A percentile compares a stretch with the other conserved stretches of the same genome.
phyloP scores from a whole-genome alignment of 1,284 basidiomycete genomes.

The Xerocomus amazonicus region DNA sequence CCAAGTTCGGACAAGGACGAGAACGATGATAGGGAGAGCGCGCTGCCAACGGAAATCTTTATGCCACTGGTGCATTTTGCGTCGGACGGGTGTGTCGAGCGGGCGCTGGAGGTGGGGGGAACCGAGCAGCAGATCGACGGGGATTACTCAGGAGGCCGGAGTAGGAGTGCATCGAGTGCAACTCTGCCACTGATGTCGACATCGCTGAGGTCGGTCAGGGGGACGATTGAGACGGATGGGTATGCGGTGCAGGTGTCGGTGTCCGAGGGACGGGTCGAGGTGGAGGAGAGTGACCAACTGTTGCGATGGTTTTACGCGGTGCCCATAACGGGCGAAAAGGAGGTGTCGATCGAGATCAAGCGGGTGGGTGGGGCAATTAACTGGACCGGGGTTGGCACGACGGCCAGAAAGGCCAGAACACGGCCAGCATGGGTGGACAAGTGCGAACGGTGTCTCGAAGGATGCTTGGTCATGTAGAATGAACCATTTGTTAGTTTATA shows the following conservation, averaged over 20 bases:
- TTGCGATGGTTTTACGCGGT: slow-evolving; percentile 85
- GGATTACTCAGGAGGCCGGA: slow-evolving; percentile 6
- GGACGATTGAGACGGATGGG: slow-evolving; percentile 19
- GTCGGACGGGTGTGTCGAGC: slow-evolving; percentile 37
- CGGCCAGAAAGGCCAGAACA: slow-evolving; percentile 9
- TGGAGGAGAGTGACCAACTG: slow-evolving; percentile 59
- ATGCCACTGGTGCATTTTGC: slow-evolving; percentile 90
- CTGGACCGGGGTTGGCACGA: slow-evolving; percentile 8
- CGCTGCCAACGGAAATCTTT: slow-evolving; percentile 77
- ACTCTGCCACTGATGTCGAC: slow-evolving; percentile 17
- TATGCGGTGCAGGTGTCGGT: slow-evolving; percentile 49
- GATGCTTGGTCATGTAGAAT: slow-evolving; percentile 27
- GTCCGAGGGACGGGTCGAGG: slow-evolving; percentile 63
- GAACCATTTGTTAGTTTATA: neutral
- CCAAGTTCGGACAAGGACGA: slow-evolving; percentile 8
- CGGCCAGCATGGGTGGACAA: slow-evolving; percentile 3
- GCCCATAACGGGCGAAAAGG: slow-evolving; percentile 46
- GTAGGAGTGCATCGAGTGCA: slow-evolving; percentile 17
- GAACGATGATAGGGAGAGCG: slow-evolving; percentile 21
- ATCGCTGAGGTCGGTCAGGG: slow-evolving; percentile 1
- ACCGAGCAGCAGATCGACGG: slow-evolving; percentile 3
- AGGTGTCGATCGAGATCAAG: slow-evolving; percentile 65
- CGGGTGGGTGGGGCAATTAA: slow-evolving; percentile 62
- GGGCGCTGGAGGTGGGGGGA: slow-evolving; percentile 5
- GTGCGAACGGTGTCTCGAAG: slow-evolving; percentile 7